These are phyloP conservation scores for Colletotrichum sp. DNA, from an alignment of 2,329 filamentous ascomycete species.

Conservation along the genomic window DNA sequence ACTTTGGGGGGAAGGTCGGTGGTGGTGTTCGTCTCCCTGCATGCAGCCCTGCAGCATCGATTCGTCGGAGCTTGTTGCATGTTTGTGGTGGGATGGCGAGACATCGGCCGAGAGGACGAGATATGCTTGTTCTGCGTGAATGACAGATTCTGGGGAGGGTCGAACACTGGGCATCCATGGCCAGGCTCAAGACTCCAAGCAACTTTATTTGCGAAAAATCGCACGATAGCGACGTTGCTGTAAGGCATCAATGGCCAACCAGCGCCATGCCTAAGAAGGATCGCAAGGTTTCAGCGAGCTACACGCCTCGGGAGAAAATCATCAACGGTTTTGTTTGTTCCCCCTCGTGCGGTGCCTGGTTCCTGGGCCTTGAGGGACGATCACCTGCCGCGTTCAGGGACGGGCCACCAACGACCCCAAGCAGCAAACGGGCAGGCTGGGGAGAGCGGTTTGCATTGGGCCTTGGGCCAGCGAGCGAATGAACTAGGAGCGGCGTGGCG, in stretches of 20 bases:
- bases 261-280: not conserved
- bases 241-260: not conserved
- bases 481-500: not conserved
- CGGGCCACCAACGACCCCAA: not conserved
- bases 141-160: not conserved
- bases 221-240: not conserved
- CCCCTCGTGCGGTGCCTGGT: not conserved
- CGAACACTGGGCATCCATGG: not conserved
- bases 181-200: not conserved
- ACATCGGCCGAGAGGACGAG: not conserved
- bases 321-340: not conserved
- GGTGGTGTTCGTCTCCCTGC: not conserved
- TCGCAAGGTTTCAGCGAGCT: not conserved
- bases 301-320: not conserved
- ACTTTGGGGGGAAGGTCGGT: not conserved
- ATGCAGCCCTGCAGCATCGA: not conserved
- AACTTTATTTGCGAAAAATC: not conserved
- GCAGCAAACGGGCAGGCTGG: not conserved
- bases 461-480: not conserved
- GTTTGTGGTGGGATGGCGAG: not conserved
- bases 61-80: not conserved
- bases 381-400: constrained; percentile 4
- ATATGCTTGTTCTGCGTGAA: not conserved
- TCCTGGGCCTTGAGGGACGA: constrained; percentile 1
- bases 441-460: not conserved